Base-by-base conservation (phyloP, 257 asterid genomes). In the Voacanga thouarsii region DNA sequence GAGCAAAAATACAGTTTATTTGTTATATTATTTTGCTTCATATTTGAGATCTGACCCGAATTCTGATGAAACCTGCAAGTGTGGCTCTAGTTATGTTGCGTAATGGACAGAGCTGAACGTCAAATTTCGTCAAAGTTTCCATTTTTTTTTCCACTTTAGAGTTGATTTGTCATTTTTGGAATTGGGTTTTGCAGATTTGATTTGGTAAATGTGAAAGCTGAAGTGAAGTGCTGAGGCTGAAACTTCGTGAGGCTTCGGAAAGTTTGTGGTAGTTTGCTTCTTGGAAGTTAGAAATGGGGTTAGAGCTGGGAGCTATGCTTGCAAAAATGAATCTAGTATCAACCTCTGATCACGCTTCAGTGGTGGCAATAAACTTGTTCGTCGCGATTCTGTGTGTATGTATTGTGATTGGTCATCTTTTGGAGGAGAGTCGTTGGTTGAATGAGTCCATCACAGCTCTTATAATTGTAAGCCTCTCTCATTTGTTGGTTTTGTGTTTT, bases 391-490 rank as follows among this genome's bases (percentile, higher is more conserved):
- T 96, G 14, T 93, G 96, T 45, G 90, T 93, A 12, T 96, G 99
- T 82, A 90, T 96, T 66, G 92, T 96, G 79, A 84, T 96, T 30
- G 99, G 99, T 82, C 99, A 96, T 88, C 91, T 96, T 19, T 78
- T 93, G 84, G 99, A 96, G 87, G 99, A 96, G 85, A 89, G 81
- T 81, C 94, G 97, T 23, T 96, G 99, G 99, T 93, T 96, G 94
- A 96, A 96, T 81, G 99, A 96, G 81, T 96, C 99, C 74, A 96
- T 93, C 76, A 96, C 99, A 14, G 98, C 99, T 75, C 97, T 96
- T 75, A 64, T 91, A 41, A 85, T 87, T 30, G 91, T 87, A 84
- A 87, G 91, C 74, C 61, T 65, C 21, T 74, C 41, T 61, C 16
- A 39, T 39, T 24, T 61, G 43, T 67, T 73, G 55, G 55, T 49